Conservation (phyloP, 1,139 yeast species). For the Hansenula lynferdii region DNA sequence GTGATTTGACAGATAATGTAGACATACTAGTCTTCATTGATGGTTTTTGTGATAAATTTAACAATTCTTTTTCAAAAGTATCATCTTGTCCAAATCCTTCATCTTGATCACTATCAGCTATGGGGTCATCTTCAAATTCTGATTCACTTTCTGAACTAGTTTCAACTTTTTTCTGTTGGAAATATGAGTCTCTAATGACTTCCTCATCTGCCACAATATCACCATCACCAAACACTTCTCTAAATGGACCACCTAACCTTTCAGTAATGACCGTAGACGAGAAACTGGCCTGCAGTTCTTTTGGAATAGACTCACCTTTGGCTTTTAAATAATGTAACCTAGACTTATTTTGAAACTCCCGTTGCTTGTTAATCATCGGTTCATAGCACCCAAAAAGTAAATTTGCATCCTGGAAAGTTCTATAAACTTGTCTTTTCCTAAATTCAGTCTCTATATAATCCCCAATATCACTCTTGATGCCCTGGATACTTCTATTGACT, state of each 20-base stretch:
- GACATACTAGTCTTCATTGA: neutral
- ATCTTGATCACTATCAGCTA: slow-evolving; percentile 20
- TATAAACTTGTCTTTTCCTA: slow-evolving; percentile 6
- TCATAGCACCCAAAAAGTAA: slow-evolving; percentile 44
- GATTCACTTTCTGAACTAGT: slow-evolving; percentile 15
- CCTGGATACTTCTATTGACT: slow-evolving; percentile 16
- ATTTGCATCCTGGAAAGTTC: slow-evolving; percentile 36
- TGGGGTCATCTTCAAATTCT: slow-evolving; percentile 30
- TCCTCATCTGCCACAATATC: slow-evolving; percentile 28
- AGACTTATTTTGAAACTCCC: slow-evolving; percentile 28
- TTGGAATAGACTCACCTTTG: slow-evolving; percentile 8
- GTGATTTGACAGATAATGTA: neutral
- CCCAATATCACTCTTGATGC: slow-evolving; percentile 26
- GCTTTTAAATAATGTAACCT: slow-evolving; percentile 24
- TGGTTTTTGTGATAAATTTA: slow-evolving; percentile 24
- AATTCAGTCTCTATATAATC: slow-evolving; percentile 20
- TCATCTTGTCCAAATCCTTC: slow-evolving; percentile 16
- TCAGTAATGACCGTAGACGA: slow-evolving; percentile 22
- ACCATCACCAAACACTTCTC: slow-evolving; percentile 38
- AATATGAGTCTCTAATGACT: slow-evolving; percentile 10
- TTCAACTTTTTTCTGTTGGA: slow-evolving; percentile 6
- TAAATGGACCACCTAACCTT: slow-evolving; percentile 49
- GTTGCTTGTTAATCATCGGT: slow-evolving; percentile 36
- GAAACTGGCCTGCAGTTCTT: slow-evolving; percentile 8
- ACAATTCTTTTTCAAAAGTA: slow-evolving; percentile 19